Evolutionary conservation across 768 basidiomycete species (phyloP).

Genomic region (Glaciozyma martinii): DNA sequence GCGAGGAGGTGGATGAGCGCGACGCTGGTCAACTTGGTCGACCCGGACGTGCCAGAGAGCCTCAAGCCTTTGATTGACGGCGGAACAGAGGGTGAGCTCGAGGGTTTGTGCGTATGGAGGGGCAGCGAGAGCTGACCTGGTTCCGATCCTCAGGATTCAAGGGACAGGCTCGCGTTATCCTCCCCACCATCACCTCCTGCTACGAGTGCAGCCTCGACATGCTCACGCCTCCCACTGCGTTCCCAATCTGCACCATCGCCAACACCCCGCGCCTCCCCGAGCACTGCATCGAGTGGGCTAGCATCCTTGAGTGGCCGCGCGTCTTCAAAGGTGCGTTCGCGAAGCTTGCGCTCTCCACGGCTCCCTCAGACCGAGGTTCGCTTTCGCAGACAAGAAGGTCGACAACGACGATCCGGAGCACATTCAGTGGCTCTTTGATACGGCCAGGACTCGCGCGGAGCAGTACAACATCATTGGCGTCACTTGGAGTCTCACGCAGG

Average conservation of each 20-base stretch:
- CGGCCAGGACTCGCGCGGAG: slow-evolving; percentile 70
- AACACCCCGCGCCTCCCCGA: slow-evolving; percentile 97
- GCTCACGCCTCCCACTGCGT: slow-evolving; percentile 92
- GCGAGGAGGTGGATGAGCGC: slow-evolving; percentile 98
- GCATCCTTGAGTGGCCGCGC: slow-evolving; percentile 95
- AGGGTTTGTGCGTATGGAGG: no score
- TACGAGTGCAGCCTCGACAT: slow-evolving; percentile 98
- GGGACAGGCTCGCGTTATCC: slow-evolving; percentile 92
- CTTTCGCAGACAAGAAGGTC: slow-evolving; percentile 72
- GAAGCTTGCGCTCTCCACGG: background rate
- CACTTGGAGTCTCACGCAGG: slow-evolving; percentile 94
- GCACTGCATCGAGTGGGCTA: slow-evolving; percentile 99
- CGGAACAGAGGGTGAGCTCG: slow-evolving; percentile 77
- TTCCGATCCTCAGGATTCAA: slow-evolving; percentile 67
- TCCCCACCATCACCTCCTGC: slow-evolving; percentile 89
- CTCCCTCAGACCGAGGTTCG: background rate
- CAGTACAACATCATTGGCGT: slow-evolving; percentile 98
- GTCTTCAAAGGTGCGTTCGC: slow-evolving; percentile 63
- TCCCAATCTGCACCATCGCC: slow-evolving; percentile 97
- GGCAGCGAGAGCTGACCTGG: background rate
- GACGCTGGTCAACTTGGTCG: slow-evolving; percentile 87
- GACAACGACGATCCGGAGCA: slow-evolving; percentile 97
- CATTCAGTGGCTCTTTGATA: slow-evolving; percentile 81
- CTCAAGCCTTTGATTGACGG: slow-evolving; percentile 96
- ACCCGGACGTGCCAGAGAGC: slow-evolving; percentile 83